Base-by-base conservation (phyloP, 352 stramenopile genomes). In the Poterioochromonas sp. region DNA sequence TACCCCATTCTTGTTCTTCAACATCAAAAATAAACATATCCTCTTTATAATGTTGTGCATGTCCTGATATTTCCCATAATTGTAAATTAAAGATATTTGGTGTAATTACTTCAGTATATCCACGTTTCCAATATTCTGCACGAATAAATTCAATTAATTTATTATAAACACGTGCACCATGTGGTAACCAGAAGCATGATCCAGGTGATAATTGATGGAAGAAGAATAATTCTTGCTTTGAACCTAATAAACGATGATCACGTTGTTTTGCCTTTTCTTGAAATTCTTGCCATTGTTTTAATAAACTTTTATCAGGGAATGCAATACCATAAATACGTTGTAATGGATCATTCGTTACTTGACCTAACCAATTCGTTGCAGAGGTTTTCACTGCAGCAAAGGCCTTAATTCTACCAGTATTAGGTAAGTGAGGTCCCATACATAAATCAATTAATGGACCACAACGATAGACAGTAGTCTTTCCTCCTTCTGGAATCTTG, bases 51-150 rank as follows among this genome's bases (percentile, higher is more conserved):
- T 98, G 94, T 85, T 96, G 85, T 26, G 90, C 91, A 83, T 99
- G 95, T 49, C 95, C 95, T 69, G 88, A 96, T 54, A 88, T 94
- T 78, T 97, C 89, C 95, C 95, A 99, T 34, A 99, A 87, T 78
- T 98, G 91, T 78, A 98, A 90, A 86, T 98, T 98, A 88, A 92
- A 99, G 78, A 98, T 88, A 84, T 98, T 98, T 49, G 95, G 94
- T 29, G 94, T 98, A 80, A 98, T 96, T 79, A 98, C 89, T 86
- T 99, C 94, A 58, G 92, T 83, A 82, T 95, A 97, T 40, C 90
- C 91, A 39, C 90, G 83, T 39, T 88, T 85, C 85, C 88, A 92
- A 79, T 96, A 96, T 77, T 91, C 71, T 54, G 89, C 83, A 43
- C 92, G 90, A 79, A 99, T 98, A 83, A 98, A 98, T 51, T 93